Percentiles rank a stretch among this genome's conserved stretches.
These are phyloP conservation scores for Eucalyptus sp. DNA, from an alignment of 345 rosid species.

Conservation along the genomic window DNA sequence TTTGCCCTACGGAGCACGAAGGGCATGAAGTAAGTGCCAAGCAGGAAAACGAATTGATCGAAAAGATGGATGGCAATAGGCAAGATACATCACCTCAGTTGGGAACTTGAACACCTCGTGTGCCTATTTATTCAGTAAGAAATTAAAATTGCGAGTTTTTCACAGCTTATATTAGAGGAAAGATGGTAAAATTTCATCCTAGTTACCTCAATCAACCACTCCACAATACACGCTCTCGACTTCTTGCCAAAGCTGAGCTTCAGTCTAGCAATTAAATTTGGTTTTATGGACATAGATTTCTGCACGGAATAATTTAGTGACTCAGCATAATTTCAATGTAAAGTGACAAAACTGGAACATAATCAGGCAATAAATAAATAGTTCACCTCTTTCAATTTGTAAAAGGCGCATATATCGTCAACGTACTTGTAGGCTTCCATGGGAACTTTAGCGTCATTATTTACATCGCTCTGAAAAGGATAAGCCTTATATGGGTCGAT, in stretches of 20 bases:
- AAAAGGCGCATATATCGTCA: neutral
- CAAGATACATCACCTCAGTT: neutral
- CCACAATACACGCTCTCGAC: neutral
- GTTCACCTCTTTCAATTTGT: neutral
- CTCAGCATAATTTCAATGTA: neutral
- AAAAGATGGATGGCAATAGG: neutral
- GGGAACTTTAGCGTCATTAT: no score
- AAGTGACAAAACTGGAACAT: neutral
- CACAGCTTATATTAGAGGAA: accelerated
- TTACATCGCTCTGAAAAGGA: no score
- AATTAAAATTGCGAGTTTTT: accelerated
- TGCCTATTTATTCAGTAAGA: neutral
- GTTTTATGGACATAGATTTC: neutral
- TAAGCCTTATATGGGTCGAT: no score
- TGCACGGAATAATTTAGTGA: neutral
- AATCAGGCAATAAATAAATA: neutral
- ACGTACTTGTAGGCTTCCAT: neutral
- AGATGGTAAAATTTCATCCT: neutral
- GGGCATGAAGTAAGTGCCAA: neutral
- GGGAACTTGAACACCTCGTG: neutral
- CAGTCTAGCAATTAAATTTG: neutral
- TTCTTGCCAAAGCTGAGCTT: neutral
- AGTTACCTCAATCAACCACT: neutral
- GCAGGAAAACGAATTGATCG: neutral
- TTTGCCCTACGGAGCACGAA: neutral